A percentile compares a stretch with the other conserved stretches of the same genome.
Conservation (phyloP, 306 rosid genomes). For the Fragaria ananassa region DNA sequence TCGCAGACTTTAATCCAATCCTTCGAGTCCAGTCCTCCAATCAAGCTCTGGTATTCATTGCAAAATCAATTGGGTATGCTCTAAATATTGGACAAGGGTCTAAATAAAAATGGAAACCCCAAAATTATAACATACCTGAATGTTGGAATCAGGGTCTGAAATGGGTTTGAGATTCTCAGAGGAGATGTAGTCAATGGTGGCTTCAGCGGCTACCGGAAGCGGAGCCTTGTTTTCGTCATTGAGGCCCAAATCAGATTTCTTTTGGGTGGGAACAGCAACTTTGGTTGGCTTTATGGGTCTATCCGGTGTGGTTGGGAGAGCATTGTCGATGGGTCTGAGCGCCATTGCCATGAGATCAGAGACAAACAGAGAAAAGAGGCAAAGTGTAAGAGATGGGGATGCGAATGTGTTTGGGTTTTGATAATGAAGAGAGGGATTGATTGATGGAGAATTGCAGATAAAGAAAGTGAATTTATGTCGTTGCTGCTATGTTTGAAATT, state of each 20-base stretch:
- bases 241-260: conserved; percentile 30
- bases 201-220: conserved; percentile 44
- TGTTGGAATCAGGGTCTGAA: conserved; percentile 58
- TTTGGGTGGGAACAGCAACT: conserved; percentile 38
- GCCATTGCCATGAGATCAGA: conserved; percentile 55
- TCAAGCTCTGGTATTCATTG: conserved; percentile 43
- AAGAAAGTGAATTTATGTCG: background rate
- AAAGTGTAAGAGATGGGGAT: background rate
- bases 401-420: conserved; percentile 8
- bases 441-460: background rate
- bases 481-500: background rate
- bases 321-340: conserved; percentile 82
- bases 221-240: conserved; percentile 64
- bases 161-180: conserved; percentile 71
- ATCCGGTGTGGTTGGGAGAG: conserved; percentile 61
- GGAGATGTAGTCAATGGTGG: conserved; percentile 57
- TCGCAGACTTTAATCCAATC: conserved; percentile 79
- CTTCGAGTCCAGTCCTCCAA: conserved; percentile 64
- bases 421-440: background rate
- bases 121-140: conserved; percentile 34
- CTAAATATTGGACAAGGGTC: background rate
- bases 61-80: conserved; percentile 11
- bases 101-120: background rate
- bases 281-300: conserved; percentile 76
- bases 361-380: conserved; percentile 7